A percentile compares a stretch with the other conserved stretches of the same genome.
These are phyloP conservation scores for Fonsecaea monophora DNA, from an alignment of 2,329 filamentous ascomycete genomes.

Conservation along the genomic window DNA sequence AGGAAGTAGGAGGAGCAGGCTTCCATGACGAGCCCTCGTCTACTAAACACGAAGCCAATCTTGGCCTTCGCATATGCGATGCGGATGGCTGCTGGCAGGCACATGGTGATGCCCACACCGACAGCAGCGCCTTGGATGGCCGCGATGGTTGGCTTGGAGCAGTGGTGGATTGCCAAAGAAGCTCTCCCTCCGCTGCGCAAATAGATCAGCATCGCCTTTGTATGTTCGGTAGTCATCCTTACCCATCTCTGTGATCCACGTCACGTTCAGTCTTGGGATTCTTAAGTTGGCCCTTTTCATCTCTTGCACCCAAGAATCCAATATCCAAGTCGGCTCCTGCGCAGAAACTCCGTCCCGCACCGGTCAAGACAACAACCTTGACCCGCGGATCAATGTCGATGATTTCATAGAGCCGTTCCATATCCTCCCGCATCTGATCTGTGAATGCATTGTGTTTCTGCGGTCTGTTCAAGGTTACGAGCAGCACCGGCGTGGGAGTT, in stretches of 20 bases:
- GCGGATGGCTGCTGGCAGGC: constrained; percentile 61
- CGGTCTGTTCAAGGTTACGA: constrained; percentile 70
- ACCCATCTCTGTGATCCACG: constrained; percentile 41
- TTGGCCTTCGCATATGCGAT: constrained; percentile 64
- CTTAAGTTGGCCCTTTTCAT: constrained; percentile 25
- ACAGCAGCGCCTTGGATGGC: constrained; percentile 67
- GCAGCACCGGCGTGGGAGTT: constrained; percentile 65
- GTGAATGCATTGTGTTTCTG: constrained; percentile 74
- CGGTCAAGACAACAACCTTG: constrained; percentile 62
- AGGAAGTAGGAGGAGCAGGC: constrained; percentile 73
- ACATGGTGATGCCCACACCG: constrained; percentile 68
- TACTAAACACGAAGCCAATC: constrained; percentile 73
- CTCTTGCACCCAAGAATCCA: constrained; percentile 38
- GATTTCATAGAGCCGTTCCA: constrained; percentile 61
- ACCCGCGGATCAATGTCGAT: constrained; percentile 63
- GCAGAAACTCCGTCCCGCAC: constrained; percentile 62
- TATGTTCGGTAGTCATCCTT: constrained; percentile 5
- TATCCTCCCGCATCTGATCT: constrained; percentile 65
- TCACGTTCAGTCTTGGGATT: constrained; percentile 38
- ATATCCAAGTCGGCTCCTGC: constrained; percentile 65
- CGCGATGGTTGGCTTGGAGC: constrained; percentile 65
- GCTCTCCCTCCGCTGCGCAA: constrained; percentile 58
- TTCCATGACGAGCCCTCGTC: constrained; percentile 73
- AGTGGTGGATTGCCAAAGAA: constrained; percentile 62
- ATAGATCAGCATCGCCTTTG: constrained; percentile 18